Percentiles rank a stretch among this genome's conserved stretches.
Conservation (phyloP, 345 rosid genomes). For the Citrus hindsii region DNA sequence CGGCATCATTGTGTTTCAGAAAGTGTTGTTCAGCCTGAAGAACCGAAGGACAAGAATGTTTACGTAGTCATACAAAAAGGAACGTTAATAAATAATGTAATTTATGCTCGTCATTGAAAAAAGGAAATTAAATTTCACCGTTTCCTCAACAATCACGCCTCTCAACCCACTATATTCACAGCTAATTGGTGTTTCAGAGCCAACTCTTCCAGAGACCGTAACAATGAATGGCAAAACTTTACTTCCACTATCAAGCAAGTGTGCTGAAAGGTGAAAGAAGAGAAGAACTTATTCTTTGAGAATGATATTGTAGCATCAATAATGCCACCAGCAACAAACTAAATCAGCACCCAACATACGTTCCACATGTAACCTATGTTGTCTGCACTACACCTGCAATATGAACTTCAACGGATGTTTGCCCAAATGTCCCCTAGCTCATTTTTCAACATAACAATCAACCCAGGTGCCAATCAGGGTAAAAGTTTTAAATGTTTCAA, state of each 20-base stretch:
- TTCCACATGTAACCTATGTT: neutral
- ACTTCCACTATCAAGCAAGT: slow-evolving; percentile 69
- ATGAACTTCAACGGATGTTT: neutral
- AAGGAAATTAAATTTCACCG: slow-evolving; percentile 37
- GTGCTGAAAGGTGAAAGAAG: slow-evolving; percentile 47
- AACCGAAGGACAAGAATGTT: neutral
- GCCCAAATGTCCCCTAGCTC: neutral
- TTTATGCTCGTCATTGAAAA: neutral
- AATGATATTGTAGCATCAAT: neutral
- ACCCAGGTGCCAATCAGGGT: neutral
- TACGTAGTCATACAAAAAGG: neutral
- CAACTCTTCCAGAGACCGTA: slow-evolving; percentile 75
- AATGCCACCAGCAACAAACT: neutral
- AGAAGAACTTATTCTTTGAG: slow-evolving; percentile 5
- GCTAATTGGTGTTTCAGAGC: slow-evolving; percentile 79
- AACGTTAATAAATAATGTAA: neutral
- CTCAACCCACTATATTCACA: slow-evolving; percentile 78
- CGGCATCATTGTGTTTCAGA: slow-evolving; percentile 90
- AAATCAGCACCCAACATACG: neutral
- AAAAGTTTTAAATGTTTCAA: neutral
- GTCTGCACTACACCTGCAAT: neutral
- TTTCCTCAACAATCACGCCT: slow-evolving; percentile 76
- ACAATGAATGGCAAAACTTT: slow-evolving; percentile 71
- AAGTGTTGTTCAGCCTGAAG: slow-evolving; percentile 89
- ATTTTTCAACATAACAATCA: neutral